Evolutionary conservation across 2,329 filamentous ascomycete genomes (phyloP), one percentile per base, ranked within the genome.

Genomic region (Didymellaceae sp.): DNA sequence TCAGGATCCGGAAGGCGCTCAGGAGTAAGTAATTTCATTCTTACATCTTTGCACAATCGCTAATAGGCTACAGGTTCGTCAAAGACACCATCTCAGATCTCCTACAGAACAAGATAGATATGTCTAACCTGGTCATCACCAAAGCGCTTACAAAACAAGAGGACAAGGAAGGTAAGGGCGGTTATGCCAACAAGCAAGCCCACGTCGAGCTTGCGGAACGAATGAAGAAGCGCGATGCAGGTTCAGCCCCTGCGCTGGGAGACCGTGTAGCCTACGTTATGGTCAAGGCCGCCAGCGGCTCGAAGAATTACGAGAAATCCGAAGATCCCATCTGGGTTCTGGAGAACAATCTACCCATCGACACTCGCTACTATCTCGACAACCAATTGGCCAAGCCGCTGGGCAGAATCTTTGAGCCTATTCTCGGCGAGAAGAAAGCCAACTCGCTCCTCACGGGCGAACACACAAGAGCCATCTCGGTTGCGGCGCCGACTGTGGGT

Each of bases 201-300:
- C 94, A 99, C 73, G 91, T 96, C 39, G 93, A 97, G 75, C 86
- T 99, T 35, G 94, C 92, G 0, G 87, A 94, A 67, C 89, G 94
- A 34, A 99, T 99, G 94, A 90, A 87, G 78, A 96, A 97, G 77
- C 91, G 94, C 61, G 94, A 99, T 67, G 88, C 91, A 2, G 94
- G 94, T 49, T 97, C 93, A 41, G 94, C 94, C 2, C 94, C 94
- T 8, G 89, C 86, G 1, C 83, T 99, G 1, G 94, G 94, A 56
- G 94, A 99, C 72, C 92, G 94, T 75, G 94, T 99, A 21, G 93
- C 94, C 11, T 99, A 99, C 74, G 94, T 99, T 66, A 99, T 99
- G 82, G 82, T 97, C 67, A 95, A 96, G 75, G 93, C 92, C 54
- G 85, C 91, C 5, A 85, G 88, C 11, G 91, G 91, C 16, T 87